Conservation (phyloP, 140 eudicot genomes). For the Oenanthe javanica region DNA sequence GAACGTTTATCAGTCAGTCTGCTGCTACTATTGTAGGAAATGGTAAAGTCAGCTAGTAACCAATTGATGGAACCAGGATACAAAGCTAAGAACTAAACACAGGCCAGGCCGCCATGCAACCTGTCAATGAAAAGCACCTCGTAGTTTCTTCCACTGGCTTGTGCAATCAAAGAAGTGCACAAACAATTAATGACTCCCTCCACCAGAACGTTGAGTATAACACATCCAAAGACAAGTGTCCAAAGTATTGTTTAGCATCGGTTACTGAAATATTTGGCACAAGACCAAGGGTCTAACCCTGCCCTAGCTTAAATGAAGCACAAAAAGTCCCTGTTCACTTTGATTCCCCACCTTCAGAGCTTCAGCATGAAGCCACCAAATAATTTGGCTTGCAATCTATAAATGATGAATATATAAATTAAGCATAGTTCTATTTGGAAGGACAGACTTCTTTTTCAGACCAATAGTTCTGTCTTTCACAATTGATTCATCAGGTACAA, state of each 20-base stretch:
- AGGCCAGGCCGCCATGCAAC: background rate
- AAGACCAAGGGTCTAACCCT: slow-evolving; percentile 57
- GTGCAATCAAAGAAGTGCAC: background rate
- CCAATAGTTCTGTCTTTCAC: slow-evolving; percentile 26
- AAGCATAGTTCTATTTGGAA: slow-evolving; percentile 37
- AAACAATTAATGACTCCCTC: slow-evolving; percentile 26
- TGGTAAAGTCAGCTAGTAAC: background rate
- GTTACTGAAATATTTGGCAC: slow-evolving; percentile 57
- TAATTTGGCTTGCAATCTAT: slow-evolving; percentile 73
- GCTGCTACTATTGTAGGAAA: background rate
- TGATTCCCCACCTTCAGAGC: slow-evolving; percentile 65
- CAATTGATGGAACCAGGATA: background rate
- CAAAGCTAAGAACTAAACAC: background rate
- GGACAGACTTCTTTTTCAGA: slow-evolving; percentile 18
- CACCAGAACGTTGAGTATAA: slow-evolving; percentile 61
- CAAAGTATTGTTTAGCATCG: slow-evolving; percentile 50
- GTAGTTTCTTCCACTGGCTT: background rate
- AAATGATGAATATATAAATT: background rate
- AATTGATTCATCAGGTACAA: slow-evolving; percentile 24
- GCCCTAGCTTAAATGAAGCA: slow-evolving; percentile 65
- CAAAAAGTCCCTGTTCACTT: slow-evolving; percentile 58
- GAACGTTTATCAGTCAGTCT: background rate
- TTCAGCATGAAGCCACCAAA: slow-evolving; percentile 83
- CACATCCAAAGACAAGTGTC: slow-evolving; percentile 59
- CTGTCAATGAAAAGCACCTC: background rate